Conservation (phyloP, 371 early-diverging fungal species). For the Mortierella sp. region DNA sequence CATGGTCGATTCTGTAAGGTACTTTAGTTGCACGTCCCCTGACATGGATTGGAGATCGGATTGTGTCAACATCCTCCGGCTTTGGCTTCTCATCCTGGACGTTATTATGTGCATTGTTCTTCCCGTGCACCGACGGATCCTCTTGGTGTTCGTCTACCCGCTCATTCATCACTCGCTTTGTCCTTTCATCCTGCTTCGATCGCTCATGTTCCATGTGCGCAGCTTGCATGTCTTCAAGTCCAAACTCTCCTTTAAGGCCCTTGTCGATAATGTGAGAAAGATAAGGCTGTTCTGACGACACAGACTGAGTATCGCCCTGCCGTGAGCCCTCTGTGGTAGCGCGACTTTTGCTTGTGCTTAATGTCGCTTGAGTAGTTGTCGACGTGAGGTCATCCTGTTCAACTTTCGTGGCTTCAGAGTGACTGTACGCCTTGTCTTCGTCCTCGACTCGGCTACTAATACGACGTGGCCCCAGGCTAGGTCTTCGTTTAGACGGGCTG, state of each 20-base stretch:
- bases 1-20: constrained; percentile 58
- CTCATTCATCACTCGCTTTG: not conserved
- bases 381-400: not conserved
- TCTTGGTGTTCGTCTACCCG: not conserved
- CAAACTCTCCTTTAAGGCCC: no score
- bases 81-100: not conserved
- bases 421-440: constrained; percentile 1
- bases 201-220: constrained; percentile 6
- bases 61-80: not conserved
- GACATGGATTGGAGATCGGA: constrained; percentile 15
- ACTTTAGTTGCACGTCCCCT: constrained; percentile 38
- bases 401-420: not conserved
- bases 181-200: not conserved
- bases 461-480: constrained; percentile 36
- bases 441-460: constrained; percentile 35
- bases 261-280: no score
- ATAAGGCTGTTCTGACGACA: no score
- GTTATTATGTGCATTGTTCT: not conserved
- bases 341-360: constrained; percentile 12
- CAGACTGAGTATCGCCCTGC: no score
- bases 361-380: constrained; percentile 6
- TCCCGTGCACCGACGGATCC: not conserved
- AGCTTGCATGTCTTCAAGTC: constrained; percentile 14
- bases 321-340: no score
- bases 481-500: constrained; percentile 8